These are phyloP conservation scores for Eucalyptus curtisii DNA, from an alignment of 345 rosid species.

Conservation along the genomic window DNA sequence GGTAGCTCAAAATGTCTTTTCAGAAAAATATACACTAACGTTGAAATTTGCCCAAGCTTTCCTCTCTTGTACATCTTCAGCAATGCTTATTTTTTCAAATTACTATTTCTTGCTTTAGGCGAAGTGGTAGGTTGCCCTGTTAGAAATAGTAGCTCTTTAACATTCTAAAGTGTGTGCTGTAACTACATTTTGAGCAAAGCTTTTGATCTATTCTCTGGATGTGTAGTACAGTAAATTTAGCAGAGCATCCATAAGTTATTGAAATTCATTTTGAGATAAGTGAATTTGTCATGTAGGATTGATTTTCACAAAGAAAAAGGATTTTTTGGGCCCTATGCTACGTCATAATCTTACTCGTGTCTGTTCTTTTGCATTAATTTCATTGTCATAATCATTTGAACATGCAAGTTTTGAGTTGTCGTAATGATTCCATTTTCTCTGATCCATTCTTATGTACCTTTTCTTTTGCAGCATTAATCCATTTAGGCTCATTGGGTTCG, in stretches of 20 bases:
- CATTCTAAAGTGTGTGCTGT: neutral
- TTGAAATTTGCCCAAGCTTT: neutral
- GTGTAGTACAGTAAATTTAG: neutral
- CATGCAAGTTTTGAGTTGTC: neutral
- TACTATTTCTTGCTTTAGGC: neutral
- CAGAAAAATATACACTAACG: neutral
- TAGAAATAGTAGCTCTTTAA: neutral
- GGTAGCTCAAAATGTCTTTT: neutral
- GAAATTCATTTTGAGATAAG: neutral
- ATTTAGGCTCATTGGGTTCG: slow-evolving; percentile 91
- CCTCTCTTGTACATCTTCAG: neutral
- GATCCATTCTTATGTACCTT: neutral
- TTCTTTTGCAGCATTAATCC: slow-evolving; percentile 62
- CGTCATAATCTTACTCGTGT: neutral
- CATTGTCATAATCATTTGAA: neutral
- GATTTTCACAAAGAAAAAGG: neutral
- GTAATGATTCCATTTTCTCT: neutral
- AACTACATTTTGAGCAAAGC: neutral
- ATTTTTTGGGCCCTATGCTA: neutral
- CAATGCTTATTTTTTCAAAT: neutral
- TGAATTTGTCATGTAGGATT: neutral
- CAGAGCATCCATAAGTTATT: neutral
- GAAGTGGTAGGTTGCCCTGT: neutral
- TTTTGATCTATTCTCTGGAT: neutral
- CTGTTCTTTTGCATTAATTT: neutral